phyloP scores from a whole-genome alignment of 495 filamentous ascomycete genomes.

The Trichoderma virens region DNA sequence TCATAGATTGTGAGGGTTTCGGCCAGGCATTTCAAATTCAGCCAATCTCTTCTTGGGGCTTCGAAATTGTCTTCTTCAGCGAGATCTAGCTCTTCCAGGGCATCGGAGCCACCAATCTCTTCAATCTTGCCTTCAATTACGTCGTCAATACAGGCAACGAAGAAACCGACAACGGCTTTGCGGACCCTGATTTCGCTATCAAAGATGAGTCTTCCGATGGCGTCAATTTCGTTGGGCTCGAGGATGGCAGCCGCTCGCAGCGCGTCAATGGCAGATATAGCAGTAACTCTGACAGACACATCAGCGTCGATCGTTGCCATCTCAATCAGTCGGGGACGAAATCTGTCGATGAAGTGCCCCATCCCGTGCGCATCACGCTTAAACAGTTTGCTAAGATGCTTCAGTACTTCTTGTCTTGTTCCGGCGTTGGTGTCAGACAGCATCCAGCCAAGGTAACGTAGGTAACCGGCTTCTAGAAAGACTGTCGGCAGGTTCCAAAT shows the following conservation, averaged over 20 bases:
- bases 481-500: slow-evolving; percentile 71
- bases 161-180: slow-evolving; percentile 82
- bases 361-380: slow-evolving; percentile 71
- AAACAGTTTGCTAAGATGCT: slow-evolving; percentile 68
- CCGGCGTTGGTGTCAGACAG: slow-evolving; percentile 66
- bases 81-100: slow-evolving; percentile 55
- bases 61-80: slow-evolving; percentile 63
- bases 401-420: slow-evolving; percentile 70
- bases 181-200: slow-evolving; percentile 77
- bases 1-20: slow-evolving; percentile 80
- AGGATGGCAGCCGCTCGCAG: slow-evolving; percentile 79
- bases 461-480: slow-evolving; percentile 79
- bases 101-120: slow-evolving; percentile 61
- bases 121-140: slow-evolving; percentile 72
- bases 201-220: slow-evolving; percentile 75
- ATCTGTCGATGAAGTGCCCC: slow-evolving; percentile 82
- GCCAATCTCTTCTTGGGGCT: slow-evolving; percentile 70
- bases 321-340: slow-evolving; percentile 80
- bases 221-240: slow-evolving; percentile 83
- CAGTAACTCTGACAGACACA: slow-evolving; percentile 61
- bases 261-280: slow-evolving; percentile 71
- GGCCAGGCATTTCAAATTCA: slow-evolving; percentile 81
- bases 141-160: slow-evolving; percentile 76
- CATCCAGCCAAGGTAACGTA: slow-evolving; percentile 93
- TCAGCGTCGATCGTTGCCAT: slow-evolving; percentile 83